Conservation (phyloP, 495 filamentous ascomycete genomes). For the Aspergillus funiculosus region DNA sequence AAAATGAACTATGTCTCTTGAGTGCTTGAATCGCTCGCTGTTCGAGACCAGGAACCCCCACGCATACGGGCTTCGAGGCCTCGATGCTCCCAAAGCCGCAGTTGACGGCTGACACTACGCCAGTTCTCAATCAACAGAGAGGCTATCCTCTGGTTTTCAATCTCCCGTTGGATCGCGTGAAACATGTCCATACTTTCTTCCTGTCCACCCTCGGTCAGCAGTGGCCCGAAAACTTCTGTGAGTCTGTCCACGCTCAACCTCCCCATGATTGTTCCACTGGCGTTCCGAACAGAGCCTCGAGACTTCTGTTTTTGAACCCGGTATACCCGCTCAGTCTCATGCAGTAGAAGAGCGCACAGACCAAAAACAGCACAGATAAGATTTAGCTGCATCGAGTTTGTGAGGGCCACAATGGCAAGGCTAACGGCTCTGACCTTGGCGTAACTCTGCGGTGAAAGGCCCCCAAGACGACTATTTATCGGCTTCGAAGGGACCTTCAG, state of each 20-base stretch:
- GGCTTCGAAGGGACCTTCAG: slow-evolving; percentile 38
- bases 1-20: neutral
- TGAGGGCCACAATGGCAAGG: slow-evolving; percentile 36
- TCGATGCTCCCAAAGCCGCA: slow-evolving; percentile 25
- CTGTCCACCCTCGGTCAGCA: slow-evolving; percentile 22
- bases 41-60: neutral
- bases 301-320: slow-evolving; percentile 19
- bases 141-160: slow-evolving; percentile 31
- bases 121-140: slow-evolving; percentile 33
- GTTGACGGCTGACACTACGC: slow-evolving; percentile 28
- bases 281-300: slow-evolving; percentile 1
- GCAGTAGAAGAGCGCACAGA: slow-evolving; percentile 27
- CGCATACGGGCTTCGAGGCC: slow-evolving; percentile 1
- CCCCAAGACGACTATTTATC: slow-evolving; percentile 13
- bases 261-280: slow-evolving; percentile 13
- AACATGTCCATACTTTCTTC: slow-evolving; percentile 13
- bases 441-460: slow-evolving; percentile 14
- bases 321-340: slow-evolving; percentile 19
- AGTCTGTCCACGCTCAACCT: slow-evolving; percentile 26
- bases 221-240: slow-evolving; percentile 30
- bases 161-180: slow-evolving; percentile 23
- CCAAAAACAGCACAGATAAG: slow-evolving; percentile 41
- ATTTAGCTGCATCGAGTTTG: slow-evolving; percentile 34
- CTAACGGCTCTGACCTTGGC: slow-evolving; percentile 27
- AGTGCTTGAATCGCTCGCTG: slow-evolving; percentile 1